Evolutionary conservation across 129 eudicot genomes (phyloP), one percentile per base, ranked within the genome.

Genomic region (Erigeron canadensis): DNA sequence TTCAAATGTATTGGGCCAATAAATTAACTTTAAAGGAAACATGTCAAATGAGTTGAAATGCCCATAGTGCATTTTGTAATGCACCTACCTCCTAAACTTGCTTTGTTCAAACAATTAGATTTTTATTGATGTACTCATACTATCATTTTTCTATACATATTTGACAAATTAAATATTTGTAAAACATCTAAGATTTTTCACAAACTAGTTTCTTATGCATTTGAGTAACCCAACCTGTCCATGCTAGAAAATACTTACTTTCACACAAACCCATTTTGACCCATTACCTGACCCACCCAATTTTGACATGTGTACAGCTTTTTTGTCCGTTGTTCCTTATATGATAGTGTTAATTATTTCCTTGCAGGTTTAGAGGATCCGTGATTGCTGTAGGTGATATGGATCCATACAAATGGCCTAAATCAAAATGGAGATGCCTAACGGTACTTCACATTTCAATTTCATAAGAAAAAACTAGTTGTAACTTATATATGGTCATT

Each of bases 361-460:
- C 53, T 74, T 84, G 47, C 83, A 92, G 98, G 88, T 86, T 85
- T 56, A 80, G 91, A 74, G 98, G 98, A 54, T 76, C 81, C 43
- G 95, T 92, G 42, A 87, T 87, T 62, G 90, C 91, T 21, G 69
- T 86, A 34, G 71, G 95, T 63, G 98, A 87, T 76, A 44, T 83
- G 79, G 98, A 92, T 80, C 96, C 89, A 60, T 89, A 79, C 68
- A 85, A 81, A 81, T 92, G 98, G 98, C 96, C 95, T 8, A 77
- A 81, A 80, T 92, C 98, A 64, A 92, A 86, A 74, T 92, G 98
- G 98, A 83, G 98, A 87, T 89, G 95, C 84, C 76, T 92, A 69
- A 87, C 58, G 95, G 98, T 92, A 85, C 39, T 61, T 61, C 34
- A 41, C 46, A 53, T 43, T 62, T 59, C 65, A 74, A 47, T n/a